A percentile compares a stretch with the other conserved stretches of the same genome.
phyloP scores from a whole-genome alignment of 2,329 filamentous ascomycete species.

The Zymoseptoria passerinii region DNA sequence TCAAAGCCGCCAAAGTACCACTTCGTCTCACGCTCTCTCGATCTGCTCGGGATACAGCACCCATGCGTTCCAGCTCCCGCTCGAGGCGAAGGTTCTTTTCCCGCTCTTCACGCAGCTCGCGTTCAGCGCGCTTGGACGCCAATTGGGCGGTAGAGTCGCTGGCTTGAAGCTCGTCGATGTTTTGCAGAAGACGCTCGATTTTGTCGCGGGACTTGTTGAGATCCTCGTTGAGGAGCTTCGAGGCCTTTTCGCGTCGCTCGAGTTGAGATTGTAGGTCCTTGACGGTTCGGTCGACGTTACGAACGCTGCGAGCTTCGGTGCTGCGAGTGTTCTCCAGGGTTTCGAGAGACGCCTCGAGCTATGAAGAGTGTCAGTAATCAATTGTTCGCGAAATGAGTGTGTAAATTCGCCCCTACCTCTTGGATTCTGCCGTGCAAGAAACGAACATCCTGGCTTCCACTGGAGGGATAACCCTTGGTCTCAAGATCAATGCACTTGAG shows the following conservation, averaged over 20 bases:
- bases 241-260: slow-evolving; percentile 81
- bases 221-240: slow-evolving; percentile 74
- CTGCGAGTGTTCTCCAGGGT: slow-evolving; percentile 69
- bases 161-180: slow-evolving; percentile 89
- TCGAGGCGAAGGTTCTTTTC: slow-evolving; percentile 78
- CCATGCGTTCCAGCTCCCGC: slow-evolving; percentile 61
- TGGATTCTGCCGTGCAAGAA: slow-evolving; percentile 92
- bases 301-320: slow-evolving; percentile 75
- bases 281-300: slow-evolving; percentile 87
- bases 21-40: slow-evolving; percentile 35
- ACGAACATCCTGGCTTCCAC: slow-evolving; percentile 86
- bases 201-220: slow-evolving; percentile 80
- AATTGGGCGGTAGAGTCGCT: slow-evolving; percentile 77
- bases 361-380: background rate
- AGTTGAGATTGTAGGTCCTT: slow-evolving; percentile 90
- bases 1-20: slow-evolving; percentile 31
- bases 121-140: slow-evolving; percentile 73
- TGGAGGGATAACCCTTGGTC: slow-evolving; percentile 95
- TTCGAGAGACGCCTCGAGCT: slow-evolving; percentile 60
- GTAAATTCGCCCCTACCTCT: slow-evolving; percentile 56
- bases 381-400: slow-evolving; percentile 3
- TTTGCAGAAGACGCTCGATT: slow-evolving; percentile 76
- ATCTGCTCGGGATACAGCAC: slow-evolving; percentile 65
- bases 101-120: slow-evolving; percentile 79
- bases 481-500: slow-evolving; percentile 85